phyloP scores from a whole-genome alignment of 495 filamentous ascomycete genomes.

The Trypethelium eluteriae region DNA sequence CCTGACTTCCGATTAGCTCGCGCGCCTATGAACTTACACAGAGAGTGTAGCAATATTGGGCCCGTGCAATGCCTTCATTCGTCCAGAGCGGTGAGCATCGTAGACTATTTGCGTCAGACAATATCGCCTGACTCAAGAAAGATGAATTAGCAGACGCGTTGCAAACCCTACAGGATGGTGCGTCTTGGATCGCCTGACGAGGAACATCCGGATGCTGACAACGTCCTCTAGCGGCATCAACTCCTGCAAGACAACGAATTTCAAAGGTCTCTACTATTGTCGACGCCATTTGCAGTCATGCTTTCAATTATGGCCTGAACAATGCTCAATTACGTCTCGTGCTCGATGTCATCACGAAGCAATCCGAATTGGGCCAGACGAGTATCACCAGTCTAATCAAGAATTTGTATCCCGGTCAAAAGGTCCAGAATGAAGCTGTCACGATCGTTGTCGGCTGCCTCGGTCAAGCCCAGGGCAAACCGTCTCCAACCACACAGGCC shows the following conservation, averaged over 20 bases:
- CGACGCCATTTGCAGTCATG: constrained; percentile 42
- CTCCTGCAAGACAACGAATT: constrained; percentile 24
- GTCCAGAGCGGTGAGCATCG: constrained; percentile 5
- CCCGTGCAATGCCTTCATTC: not conserved
- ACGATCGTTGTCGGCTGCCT: constrained; percentile 64
- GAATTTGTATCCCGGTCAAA: constrained; percentile 63
- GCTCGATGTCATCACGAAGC: constrained; percentile 57
- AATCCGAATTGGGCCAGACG: constrained; percentile 67
- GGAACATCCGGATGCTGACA: not conserved
- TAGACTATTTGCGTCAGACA: not conserved
- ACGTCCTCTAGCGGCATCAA: constrained; percentile 23
- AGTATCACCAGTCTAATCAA: constrained; percentile 59
- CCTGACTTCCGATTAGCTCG: not conserved
- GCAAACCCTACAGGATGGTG: constrained; percentile 5
- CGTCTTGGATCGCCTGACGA: not conserved
- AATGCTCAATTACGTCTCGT: constrained; percentile 52
- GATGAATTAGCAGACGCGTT: not conserved
- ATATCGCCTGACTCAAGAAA: not conserved
- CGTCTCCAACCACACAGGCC: constrained; percentile 59
- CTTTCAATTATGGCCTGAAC: constrained; percentile 61
- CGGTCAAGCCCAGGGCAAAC: constrained; percentile 71
- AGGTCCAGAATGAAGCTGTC: constrained; percentile 53
- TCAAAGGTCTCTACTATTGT: constrained; percentile 34
- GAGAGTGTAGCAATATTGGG: not conserved
- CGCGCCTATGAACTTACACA: not conserved